phyloP scores from a whole-genome alignment of 2,329 filamentous ascomycete species.

The Epichloe sibirici region DNA sequence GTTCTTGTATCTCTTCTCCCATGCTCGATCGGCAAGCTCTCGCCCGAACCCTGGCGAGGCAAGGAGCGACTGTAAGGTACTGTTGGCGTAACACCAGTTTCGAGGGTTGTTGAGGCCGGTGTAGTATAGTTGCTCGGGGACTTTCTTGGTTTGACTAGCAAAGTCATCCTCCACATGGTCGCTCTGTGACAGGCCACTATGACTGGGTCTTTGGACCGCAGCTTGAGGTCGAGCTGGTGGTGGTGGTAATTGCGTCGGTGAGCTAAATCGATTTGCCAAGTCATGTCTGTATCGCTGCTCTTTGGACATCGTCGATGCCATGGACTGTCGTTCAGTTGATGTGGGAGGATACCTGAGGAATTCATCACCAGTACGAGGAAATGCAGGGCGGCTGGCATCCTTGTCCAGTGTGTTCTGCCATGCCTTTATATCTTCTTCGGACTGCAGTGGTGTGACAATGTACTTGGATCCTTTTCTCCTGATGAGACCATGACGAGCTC shows the following conservation, averaged over 20 bases:
- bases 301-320: constrained; percentile 31
- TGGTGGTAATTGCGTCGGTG: constrained; percentile 36
- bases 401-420: constrained; percentile 69
- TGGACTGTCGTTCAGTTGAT: constrained; percentile 47
- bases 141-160: constrained; percentile 26
- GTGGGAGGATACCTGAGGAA: constrained; percentile 75
- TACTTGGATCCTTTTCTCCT: constrained; percentile 31
- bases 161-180: constrained; percentile 23
- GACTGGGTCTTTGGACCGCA: constrained; percentile 57
- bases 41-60: constrained; percentile 58
- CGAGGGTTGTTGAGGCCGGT: constrained; percentile 70
- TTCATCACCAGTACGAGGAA: constrained; percentile 65
- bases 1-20: constrained; percentile 50
- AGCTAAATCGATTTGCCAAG: constrained; percentile 22
- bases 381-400: constrained; percentile 43
- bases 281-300: constrained; percentile 16
- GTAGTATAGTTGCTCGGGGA: constrained; percentile 28
- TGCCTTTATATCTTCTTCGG: constrained; percentile 67
- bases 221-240: constrained; percentile 57
- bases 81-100: constrained; percentile 85
- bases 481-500: constrained; percentile 15
- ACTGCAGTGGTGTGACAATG: constrained; percentile 55
- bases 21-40: constrained; percentile 45
- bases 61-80: constrained; percentile 73
- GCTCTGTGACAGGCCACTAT: constrained; percentile 55